Conservation (phyloP, 345 rosid genomes). For the Rubroshorea leprosula region DNA sequence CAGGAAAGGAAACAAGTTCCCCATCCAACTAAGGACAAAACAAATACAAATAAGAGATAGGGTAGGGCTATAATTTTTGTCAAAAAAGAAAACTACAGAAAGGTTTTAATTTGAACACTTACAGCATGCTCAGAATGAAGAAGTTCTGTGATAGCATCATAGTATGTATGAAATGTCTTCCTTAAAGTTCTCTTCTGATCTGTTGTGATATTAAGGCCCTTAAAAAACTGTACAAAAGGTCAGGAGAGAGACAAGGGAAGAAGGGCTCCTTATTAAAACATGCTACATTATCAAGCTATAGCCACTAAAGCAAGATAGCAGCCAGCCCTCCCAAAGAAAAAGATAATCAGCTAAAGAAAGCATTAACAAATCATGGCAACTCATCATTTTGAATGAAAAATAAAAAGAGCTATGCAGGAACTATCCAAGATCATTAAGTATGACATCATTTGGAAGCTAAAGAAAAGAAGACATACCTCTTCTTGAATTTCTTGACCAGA, state of each 20-base stretch:
- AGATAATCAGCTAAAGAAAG: not conserved
- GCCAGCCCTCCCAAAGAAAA: not conserved
- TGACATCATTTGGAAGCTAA: not conserved
- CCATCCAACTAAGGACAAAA: too few relatives aligned
- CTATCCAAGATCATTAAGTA: not conserved
- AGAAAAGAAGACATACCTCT: slow-evolving; percentile 46
- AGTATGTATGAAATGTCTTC: slow-evolving; percentile 75
- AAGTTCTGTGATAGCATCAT: slow-evolving; percentile 73
- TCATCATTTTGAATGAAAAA: too few relatives aligned
- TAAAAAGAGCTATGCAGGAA: not conserved
- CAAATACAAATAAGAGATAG: too few relatives aligned
- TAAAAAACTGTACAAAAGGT: slow-evolving; percentile 57
- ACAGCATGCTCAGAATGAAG: slow-evolving; percentile 94
- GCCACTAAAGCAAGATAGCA: slow-evolving; percentile 2
- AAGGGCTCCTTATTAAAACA: not conserved
- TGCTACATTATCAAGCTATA: not conserved
- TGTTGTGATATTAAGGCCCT: slow-evolving; percentile 68
- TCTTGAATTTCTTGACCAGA: slow-evolving; percentile 80
- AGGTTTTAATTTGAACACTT: slow-evolving; percentile 23
- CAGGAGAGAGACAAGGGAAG: slow-evolving; percentile 19
- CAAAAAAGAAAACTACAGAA: slow-evolving; percentile 4
- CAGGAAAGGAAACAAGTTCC: slow-evolving; percentile 1
- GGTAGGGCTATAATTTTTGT: not conserved
- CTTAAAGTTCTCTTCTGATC: slow-evolving; percentile 81
- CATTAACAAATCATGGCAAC: not conserved